A percentile compares a stretch with the other conserved stretches of the same genome.
These are phyloP conservation scores for Coemansia sp. DNA, from an alignment of 192 early-diverging fungal species.

Conservation along the genomic window DNA sequence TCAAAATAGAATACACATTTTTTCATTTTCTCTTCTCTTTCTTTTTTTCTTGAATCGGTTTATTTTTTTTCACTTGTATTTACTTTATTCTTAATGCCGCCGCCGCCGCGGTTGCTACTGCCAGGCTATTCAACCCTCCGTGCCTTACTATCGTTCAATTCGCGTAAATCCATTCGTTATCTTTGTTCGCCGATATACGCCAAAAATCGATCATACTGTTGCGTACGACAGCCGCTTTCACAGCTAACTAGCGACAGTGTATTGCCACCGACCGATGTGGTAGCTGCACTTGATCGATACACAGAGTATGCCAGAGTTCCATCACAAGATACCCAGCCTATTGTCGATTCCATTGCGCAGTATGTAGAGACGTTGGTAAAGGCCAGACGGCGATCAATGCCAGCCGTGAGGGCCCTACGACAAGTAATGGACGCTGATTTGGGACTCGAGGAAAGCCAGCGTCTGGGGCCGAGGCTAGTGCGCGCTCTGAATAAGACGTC, in stretches of 20 bases:
- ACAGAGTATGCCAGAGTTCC: neutral
- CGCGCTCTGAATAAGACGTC: neutral
- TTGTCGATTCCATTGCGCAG: neutral
- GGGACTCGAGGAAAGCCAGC: neutral
- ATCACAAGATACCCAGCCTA: neutral
- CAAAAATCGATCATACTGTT: neutral
- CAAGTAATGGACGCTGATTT: neutral
- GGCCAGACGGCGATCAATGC: neutral
- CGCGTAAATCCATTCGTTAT: neutral
- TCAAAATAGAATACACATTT: neutral
- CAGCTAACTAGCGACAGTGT: neutral
- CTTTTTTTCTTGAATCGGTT: neutral
- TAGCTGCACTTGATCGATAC: neutral
- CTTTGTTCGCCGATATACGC: neutral
- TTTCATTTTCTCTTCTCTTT: neutral
- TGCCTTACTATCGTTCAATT: neutral
- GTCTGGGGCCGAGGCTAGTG: neutral
- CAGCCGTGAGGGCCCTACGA: neutral
- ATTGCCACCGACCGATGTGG: neutral
- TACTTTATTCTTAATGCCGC: constrained; percentile 2
- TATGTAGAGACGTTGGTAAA: neutral
- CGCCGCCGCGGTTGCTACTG: neutral
- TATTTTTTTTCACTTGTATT: neutral
- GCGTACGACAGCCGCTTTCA: neutral
- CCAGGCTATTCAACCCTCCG: neutral